phyloP scores from a whole-genome alignment of 306 rosid genomes.

The Luffa aegyptiaca region DNA sequence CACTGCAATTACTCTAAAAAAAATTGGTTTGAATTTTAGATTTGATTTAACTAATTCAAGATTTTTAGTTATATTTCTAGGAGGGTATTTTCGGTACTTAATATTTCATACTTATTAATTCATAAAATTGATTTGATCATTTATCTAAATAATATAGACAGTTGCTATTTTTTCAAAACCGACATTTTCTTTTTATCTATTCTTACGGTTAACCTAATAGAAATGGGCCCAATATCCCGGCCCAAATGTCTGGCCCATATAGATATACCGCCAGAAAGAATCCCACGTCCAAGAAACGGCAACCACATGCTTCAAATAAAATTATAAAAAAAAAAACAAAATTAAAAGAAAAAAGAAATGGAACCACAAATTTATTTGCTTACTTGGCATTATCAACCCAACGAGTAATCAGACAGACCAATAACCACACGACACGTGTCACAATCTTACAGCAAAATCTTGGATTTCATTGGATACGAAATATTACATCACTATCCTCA shows the following conservation, averaged over 20 bases:
- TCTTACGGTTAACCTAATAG: too few species aligned
- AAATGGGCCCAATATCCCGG: background rate
- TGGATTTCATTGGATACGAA: background rate
- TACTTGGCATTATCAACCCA: background rate
- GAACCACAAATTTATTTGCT: background rate
- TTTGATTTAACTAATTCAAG: too few species aligned
- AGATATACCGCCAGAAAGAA: background rate
- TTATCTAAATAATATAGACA: too few species aligned
- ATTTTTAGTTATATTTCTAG: too few species aligned
- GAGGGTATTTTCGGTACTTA: too few species aligned
- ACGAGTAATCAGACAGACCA: background rate
- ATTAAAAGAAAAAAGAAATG: background rate
- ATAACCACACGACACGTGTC: background rate
- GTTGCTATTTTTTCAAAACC: too few species aligned
- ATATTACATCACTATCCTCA: background rate
- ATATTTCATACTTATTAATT: too few species aligned
- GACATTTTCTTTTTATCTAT: too few species aligned
- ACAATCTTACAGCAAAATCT: background rate
- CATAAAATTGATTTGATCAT: too few species aligned
- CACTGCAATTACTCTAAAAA: too few species aligned
- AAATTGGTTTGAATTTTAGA: too few species aligned
- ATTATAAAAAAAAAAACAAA: background rate
- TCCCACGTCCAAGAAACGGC: background rate
- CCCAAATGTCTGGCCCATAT: background rate
- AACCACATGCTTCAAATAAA: background rate